Evolutionary conservation across 257 asterid species (phyloP), one percentile per base, ranked within the genome.

Genomic region (Nicotiana sylvestris): DNA sequence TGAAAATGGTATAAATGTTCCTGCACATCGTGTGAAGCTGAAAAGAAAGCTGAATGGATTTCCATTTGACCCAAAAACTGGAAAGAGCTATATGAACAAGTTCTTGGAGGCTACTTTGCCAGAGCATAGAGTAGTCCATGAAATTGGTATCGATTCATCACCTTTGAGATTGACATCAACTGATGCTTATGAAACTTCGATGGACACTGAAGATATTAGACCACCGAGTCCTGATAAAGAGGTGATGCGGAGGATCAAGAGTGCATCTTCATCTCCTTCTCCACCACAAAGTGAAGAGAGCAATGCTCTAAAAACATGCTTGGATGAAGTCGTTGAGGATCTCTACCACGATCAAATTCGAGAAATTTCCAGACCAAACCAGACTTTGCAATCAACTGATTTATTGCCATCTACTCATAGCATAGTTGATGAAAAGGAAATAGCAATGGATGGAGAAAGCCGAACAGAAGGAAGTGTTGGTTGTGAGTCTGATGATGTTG

Each of bases 41-140:
- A 96, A 91, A 82, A 94, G 95, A 91, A 91, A 93, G 90, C 89
- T 91, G 81, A 92, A 89, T 88, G 95, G 95, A 82, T 94, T 93
- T 83, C 97, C 97, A 25, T 91, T 96, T 76, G 88, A 91, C 89
- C 81, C 84, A 27, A 92, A 86, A 87, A 82, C 91, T 81, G 97
- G 97, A 81, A 88, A 88, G 87, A 92, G 98, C 90, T 96, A 96
- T 91, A 96, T 96, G 97, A 92, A 93, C 82, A 91, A 90, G 85
- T 78, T 94, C 68, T 86, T 91, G 74, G 82, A 81, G 81, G 62
- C 83, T 87, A 86, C 97, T 86, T 91, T 97, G n/a, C 95, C 97
- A 68, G 92, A 94, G 84, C 91, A 91, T 86, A 89, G 87, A 69
- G 82, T 87, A 86, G 91, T 92, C 85, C 91, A 85, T 79, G 97